Conservation (phyloP, 768 basidiomycete species). For the Mycena belliarum region DNA sequence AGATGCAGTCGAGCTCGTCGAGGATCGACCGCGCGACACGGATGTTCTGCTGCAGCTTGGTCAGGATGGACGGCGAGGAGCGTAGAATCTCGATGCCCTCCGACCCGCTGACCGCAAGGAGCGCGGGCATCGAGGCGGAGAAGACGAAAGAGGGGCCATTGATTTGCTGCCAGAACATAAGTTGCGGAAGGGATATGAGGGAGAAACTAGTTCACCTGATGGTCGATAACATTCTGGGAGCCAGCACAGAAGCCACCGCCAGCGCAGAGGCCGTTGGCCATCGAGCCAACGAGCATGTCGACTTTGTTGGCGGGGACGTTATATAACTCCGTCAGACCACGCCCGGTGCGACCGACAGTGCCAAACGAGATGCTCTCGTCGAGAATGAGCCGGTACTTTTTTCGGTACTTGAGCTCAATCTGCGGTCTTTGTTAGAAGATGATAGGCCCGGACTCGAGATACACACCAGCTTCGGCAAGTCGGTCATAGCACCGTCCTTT, state of each 20-base stretch:
- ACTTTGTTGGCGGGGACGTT: conserved; percentile 89
- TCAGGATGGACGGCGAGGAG: conserved; percentile 73
- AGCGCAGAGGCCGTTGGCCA: conserved; percentile 80
- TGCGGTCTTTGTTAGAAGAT: conserved; percentile 30
- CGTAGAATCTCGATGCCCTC: conserved; percentile 82
- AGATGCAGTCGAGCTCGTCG: conserved; percentile 78
- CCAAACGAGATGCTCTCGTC: conserved; percentile 97
- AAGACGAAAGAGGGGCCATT: conserved; percentile 95
- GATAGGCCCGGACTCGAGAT: neutral
- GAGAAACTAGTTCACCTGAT: conserved; percentile 58
- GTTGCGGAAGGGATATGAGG: neutral
- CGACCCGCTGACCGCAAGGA: conserved; percentile 85
- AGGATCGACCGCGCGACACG: conserved; percentile 76
- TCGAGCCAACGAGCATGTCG: conserved; percentile 93
- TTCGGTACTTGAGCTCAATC: conserved; percentile 93
- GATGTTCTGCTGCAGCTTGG: conserved; percentile 79
- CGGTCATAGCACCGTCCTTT: conserved; percentile 88
- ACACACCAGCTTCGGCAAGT: conserved; percentile 88
- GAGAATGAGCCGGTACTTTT: conserved; percentile 93
- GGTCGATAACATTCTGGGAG: conserved; percentile 75
- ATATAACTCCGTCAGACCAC: conserved; percentile 92
- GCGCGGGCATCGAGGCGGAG: conserved; percentile 90
- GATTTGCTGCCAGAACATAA: conserved; percentile 63
- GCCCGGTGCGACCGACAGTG: conserved; percentile 87
- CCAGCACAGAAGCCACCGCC: conserved; percentile 97